phyloP scores from a whole-genome alignment of 164 flowering plant species.

The Sedum album region DNA sequence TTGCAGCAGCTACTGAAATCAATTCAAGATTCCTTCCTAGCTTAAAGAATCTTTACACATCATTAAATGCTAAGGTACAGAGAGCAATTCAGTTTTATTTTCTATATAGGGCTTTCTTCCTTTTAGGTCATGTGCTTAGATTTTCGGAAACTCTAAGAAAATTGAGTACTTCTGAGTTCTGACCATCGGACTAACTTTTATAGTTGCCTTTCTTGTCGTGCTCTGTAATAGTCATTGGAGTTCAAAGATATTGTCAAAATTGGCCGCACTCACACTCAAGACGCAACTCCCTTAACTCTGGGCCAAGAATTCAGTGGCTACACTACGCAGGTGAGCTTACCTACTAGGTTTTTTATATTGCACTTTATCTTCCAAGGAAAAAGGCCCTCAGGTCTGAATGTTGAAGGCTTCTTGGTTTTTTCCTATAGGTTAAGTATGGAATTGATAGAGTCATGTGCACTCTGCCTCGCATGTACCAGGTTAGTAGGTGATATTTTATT shows the following conservation, averaged over 20 bases:
- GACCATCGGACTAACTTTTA: not conserved
- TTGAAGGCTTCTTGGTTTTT: slow-evolving; percentile 9
- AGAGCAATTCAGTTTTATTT: not conserved
- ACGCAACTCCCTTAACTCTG: slow-evolving; percentile 97
- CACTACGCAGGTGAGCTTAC: slow-evolving; percentile 70
- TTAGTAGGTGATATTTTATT: slow-evolving; percentile 13
- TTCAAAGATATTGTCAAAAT: slow-evolving; percentile 88
- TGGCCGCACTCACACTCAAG: slow-evolving; percentile 98
- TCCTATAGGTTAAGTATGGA: slow-evolving; percentile 83
- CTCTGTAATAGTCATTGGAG: slow-evolving; percentile 50
- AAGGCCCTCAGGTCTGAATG: slow-evolving; percentile 15
- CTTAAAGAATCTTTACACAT: slow-evolving; percentile 58
- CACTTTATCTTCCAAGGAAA: not conserved
- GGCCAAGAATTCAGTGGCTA: slow-evolving; percentile 99
- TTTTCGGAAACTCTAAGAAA: not conserved
- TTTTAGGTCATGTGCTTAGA: not conserved
- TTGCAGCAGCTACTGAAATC: slow-evolving; percentile 82
- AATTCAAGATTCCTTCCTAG: slow-evolving; percentile 76
- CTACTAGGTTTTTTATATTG: not conserved
- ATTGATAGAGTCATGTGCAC: slow-evolving; percentile 62
- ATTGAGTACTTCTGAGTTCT: not conserved
- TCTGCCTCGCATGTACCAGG: slow-evolving; percentile 95
- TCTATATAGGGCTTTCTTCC: not conserved
- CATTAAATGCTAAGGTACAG: slow-evolving; percentile 68
- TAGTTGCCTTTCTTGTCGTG: slow-evolving; percentile 1